These are phyloP conservation scores for Phytopythium kandeliae DNA, from an alignment of 352 stramenopile species.

Conservation along the genomic window DNA sequence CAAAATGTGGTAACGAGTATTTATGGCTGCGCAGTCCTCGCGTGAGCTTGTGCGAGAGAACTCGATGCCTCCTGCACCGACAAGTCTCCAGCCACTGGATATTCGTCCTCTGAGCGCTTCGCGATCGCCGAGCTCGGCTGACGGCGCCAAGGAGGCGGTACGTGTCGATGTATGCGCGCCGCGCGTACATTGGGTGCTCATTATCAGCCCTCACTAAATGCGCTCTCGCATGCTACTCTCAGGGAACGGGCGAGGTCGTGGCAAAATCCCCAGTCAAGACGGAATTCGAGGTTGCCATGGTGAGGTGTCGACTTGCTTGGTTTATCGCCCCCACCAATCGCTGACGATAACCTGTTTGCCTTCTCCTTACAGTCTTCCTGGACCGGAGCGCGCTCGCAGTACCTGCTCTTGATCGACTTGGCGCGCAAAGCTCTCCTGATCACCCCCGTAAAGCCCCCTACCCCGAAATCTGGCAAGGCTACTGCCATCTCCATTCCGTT, in stretches of 20 bases:
- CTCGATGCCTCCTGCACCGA: not conserved
- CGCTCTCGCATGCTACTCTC: not conserved
- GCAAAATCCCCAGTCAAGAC: constrained; percentile 1
- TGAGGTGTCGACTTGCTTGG: constrained; percentile 7
- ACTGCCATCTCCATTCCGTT: constrained; percentile 15
- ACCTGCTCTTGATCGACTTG: constrained; percentile 28
- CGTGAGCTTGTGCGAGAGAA: not conserved
- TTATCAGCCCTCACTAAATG: not conserved
- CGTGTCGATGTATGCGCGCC: not conserved
- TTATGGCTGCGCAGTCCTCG: not conserved
- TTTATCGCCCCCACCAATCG: not conserved
- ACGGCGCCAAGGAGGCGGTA: not conserved
- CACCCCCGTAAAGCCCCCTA: constrained; percentile 20
- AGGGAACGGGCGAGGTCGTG: not conserved
- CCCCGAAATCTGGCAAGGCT: constrained; percentile 22
- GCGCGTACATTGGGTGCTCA: not conserved
- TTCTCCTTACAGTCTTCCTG: constrained; percentile 23
- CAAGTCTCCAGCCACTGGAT: constrained; percentile 11
- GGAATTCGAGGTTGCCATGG: constrained; percentile 49
- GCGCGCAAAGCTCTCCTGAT: constrained; percentile 17
- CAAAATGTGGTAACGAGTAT: no score
- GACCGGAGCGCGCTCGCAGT: constrained; percentile 33
- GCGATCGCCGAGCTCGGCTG: not conserved
- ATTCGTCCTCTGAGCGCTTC: constrained; percentile 20
- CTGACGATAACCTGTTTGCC: not conserved